Evolutionary conservation across 2,329 filamentous ascomycete genomes (phyloP).

Genomic region (Emergomyces pasteurianus): DNA sequence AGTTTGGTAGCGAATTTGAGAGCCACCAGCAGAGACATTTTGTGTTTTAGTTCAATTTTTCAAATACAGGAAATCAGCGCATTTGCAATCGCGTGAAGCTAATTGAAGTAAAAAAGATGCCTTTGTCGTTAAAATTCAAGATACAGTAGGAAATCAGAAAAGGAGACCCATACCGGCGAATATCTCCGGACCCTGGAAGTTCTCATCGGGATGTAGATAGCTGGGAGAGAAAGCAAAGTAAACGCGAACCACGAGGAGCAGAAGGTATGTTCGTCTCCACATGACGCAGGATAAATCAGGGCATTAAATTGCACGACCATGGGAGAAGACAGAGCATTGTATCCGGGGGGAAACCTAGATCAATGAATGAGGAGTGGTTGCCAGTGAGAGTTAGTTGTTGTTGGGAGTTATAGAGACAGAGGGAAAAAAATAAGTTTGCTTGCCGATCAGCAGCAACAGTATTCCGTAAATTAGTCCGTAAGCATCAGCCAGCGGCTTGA

Average conservation of each 20-base stretch:
- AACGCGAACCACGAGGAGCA: constrained; percentile 73
- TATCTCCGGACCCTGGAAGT: constrained; percentile 96
- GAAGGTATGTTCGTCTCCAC: constrained; percentile 83
- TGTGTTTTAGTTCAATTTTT: not conserved
- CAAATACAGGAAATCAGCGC: not conserved
- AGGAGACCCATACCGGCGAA: constrained; percentile 62
- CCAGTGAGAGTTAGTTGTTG: not conserved
- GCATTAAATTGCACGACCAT: not conserved
- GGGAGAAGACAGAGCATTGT: not conserved
- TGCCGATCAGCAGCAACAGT: too few relatives aligned
- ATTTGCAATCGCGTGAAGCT: not conserved
- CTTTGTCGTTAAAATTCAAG: not conserved
- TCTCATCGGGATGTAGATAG: constrained; percentile 96
- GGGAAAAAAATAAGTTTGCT: too few relatives aligned
- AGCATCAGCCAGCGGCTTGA: too few relatives aligned
- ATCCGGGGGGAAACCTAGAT: not conserved
- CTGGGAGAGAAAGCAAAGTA: constrained; percentile 92
- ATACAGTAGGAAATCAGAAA: not conserved
- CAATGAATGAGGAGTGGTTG: not conserved
- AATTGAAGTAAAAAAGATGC: not conserved
- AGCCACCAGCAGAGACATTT: not conserved
- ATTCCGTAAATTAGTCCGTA: too few relatives aligned
- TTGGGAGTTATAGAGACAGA: not conserved
- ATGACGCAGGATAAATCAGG: constrained; percentile 36
- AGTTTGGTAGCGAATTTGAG: not conserved